Evolutionary conservation across 768 basidiomycete species (phyloP).

Genomic region (Panaeolus cyanescens): DNA sequence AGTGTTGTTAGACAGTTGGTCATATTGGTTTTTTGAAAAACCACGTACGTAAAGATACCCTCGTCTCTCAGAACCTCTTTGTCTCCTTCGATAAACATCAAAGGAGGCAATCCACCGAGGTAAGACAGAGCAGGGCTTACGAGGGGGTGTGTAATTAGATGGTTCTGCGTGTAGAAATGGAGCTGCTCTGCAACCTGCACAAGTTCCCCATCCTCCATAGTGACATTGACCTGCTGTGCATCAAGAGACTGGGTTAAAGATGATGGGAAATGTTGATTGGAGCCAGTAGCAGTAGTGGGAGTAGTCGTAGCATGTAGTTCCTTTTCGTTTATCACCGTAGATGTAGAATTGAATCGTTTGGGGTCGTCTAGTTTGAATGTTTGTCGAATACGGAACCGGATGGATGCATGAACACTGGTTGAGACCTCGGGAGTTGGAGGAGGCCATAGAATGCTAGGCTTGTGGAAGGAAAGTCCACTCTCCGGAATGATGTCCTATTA

Average conservation of each 20-base stretch:
- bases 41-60: constrained; percentile 76
- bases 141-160: constrained; percentile 73
- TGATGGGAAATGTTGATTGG: constrained; percentile 1
- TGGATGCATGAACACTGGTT: constrained; percentile 51
- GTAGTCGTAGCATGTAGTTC: constrained; percentile 4
- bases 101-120: constrained; percentile 88
- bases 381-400: constrained; percentile 64
- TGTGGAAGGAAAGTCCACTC: constrained; percentile 78
- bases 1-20: background rate
- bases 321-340: constrained; percentile 19
- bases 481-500: constrained; percentile 75
- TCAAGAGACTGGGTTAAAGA: constrained; percentile 30
- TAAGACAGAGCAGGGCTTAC: constrained; percentile 82
- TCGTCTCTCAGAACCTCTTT: constrained; percentile 94
- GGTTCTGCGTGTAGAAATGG: constrained; percentile 87
- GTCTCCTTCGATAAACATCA: constrained; percentile 84
- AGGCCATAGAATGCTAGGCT: constrained; percentile 79
- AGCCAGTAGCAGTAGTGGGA: background rate
- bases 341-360: constrained; percentile 16
- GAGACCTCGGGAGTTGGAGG: constrained; percentile 71
- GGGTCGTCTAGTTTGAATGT: constrained; percentile 41
- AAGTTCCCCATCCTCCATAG: constrained; percentile 52
- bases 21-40: background rate
- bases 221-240: constrained; percentile 43
- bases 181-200: constrained; percentile 66